Evolutionary conservation across 768 basidiomycete genomes (phyloP).

Genomic region (Psilocybe tampanensis): DNA sequence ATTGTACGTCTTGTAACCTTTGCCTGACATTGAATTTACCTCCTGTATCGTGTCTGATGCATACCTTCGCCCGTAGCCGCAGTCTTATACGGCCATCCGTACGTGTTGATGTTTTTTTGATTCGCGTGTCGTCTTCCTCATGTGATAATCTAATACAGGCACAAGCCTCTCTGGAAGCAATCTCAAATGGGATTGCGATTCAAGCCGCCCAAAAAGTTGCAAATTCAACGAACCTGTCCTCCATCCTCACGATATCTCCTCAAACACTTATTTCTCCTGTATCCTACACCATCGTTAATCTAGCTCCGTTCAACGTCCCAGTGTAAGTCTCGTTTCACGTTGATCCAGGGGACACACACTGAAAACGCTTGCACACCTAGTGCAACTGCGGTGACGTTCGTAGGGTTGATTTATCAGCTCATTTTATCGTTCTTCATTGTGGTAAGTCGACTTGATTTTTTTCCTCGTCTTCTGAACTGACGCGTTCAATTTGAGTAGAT

Average conservation of each 20-base stretch:
- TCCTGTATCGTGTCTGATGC: background rate
- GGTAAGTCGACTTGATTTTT: conserved; percentile 25
- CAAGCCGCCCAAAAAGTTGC: conserved; percentile 30
- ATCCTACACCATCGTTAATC: conserved; percentile 47
- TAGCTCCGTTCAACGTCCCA: conserved; percentile 59
- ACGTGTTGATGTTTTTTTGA: conserved; percentile 1
- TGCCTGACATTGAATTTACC: background rate
- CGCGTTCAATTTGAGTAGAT: conserved; percentile 23
- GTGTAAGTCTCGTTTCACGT: conserved; percentile 43
- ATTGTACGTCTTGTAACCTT: conserved; percentile 43
- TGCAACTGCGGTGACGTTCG: conserved; percentile 53
- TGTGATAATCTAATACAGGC: conserved; percentile 22
- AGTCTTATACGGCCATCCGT: conserved; percentile 34
- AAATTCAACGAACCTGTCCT: conserved; percentile 27
- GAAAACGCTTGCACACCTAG: conserved; percentile 25
- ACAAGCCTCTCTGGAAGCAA: conserved; percentile 34
- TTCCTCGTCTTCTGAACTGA: background rate
- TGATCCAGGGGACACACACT: background rate
- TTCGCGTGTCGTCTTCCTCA: background rate
- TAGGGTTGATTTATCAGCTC: conserved; percentile 55
- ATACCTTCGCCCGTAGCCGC: conserved; percentile 26
- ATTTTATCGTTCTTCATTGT: conserved; percentile 49
- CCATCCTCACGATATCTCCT: conserved; percentile 49
- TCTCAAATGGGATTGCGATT: conserved; percentile 36
- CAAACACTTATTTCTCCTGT: conserved; percentile 51